Percentiles rank a stretch among this genome's conserved stretches.
phyloP scores from a whole-genome alignment of 495 filamentous ascomycete genomes.

The Aspergillus leporis region DNA sequence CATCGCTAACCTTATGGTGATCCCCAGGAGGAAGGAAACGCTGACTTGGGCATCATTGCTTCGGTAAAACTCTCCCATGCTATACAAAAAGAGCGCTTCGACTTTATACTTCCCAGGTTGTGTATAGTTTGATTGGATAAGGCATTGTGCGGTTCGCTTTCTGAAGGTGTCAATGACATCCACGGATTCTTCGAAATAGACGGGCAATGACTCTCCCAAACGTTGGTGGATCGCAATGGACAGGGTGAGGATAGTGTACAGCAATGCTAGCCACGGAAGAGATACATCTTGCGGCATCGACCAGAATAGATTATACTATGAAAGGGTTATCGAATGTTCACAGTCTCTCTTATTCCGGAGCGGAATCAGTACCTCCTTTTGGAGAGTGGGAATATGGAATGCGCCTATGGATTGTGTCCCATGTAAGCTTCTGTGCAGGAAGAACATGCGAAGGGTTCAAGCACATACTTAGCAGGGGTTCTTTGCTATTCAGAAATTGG shows the following conservation, averaged over 20 bases:
- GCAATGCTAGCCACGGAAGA: slow-evolving; percentile 37
- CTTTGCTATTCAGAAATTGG: slow-evolving; percentile 44
- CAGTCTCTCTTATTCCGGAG: background rate
- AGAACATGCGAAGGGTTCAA: background rate
- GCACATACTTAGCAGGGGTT: slow-evolving; percentile 40
- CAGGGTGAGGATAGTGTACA: slow-evolving; percentile 38
- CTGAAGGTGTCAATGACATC: slow-evolving; percentile 17
- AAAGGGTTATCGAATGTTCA: background rate
- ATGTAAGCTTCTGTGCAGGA: background rate
- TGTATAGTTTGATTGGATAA: slow-evolving; percentile 37
- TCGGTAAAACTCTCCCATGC: slow-evolving; percentile 37
- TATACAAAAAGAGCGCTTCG: slow-evolving; percentile 42
- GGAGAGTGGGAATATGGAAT: slow-evolving; percentile 19
- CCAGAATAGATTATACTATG: slow-evolving; percentile 42
- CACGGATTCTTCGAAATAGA: background rate
- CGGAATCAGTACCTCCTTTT: slow-evolving; percentile 14
- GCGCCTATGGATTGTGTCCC: slow-evolving; percentile 4
- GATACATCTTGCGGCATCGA: slow-evolving; percentile 28
- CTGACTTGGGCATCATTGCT: slow-evolving; percentile 38
- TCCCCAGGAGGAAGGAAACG: slow-evolving; percentile 39
- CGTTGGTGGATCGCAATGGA: slow-evolving; percentile 32
- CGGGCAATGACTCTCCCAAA: slow-evolving; percentile 30
- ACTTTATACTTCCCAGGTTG: slow-evolving; percentile 33
- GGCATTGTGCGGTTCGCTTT: slow-evolving; percentile 32
- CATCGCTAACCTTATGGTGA: slow-evolving; percentile 42